Evolutionary conservation across 1,139 yeast species (phyloP).

Genomic region (Kazachstania sp.): DNA sequence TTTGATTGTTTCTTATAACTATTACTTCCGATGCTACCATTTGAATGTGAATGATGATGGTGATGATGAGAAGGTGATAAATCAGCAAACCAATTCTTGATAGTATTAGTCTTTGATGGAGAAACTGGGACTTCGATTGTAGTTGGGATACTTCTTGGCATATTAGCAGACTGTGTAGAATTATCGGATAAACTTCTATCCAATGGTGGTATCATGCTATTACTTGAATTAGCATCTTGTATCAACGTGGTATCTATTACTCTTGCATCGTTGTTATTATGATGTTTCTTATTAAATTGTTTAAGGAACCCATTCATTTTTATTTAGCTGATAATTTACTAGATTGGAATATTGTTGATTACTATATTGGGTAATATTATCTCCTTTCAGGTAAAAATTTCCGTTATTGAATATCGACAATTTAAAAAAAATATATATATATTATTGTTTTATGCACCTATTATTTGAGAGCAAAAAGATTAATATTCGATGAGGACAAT

Average conservation of each 20-base stretch:
- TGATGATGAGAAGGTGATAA: not conserved
- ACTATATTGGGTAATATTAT: not conserved
- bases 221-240: not conserved
- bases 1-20: not conserved
- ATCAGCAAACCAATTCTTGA: constrained; percentile 2
- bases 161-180: not conserved
- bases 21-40: not conserved
- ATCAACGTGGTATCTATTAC: too few species aligned
- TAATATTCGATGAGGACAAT: too few species aligned
- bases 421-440: too few species aligned
- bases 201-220: not conserved
- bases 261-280: not conserved
- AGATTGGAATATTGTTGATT: not conserved
- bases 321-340: not conserved
- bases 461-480: too few species aligned
- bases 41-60: not conserved
- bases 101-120: not conserved
- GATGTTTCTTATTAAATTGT: constrained; percentile 2
- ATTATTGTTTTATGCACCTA: too few species aligned
- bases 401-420: too few species aligned
- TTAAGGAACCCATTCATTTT: not conserved
- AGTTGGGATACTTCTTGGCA: not conserved
- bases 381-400: not conserved
- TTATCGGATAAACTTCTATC: not conserved
- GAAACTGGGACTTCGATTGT: not conserved